Base-by-base conservation (phyloP, 352 stramenopile genomes). In the Pythium volutum region DNA sequence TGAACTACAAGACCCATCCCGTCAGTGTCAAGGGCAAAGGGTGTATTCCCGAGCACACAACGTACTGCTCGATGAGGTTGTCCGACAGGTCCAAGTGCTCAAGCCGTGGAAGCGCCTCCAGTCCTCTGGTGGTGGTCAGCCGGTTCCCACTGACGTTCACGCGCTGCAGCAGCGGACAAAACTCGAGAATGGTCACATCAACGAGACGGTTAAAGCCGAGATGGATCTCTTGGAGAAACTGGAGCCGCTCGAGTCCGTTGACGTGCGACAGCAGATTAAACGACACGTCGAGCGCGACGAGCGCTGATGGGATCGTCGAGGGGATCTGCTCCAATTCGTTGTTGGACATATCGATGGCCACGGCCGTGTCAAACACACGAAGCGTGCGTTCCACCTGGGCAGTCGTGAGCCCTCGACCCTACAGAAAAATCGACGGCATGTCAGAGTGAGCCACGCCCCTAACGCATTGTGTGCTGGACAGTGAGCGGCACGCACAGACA, bases 101-200 rank as follows among this genome's bases (percentile, higher is more conserved):
- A n/a, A 92, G 69, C 15, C 52, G 69, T 9, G 70, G 60, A 1
- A 92, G 77, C 45, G 76, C 77, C 66, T 92, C 83, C n/a, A 92
- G 66, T 2, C 83, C 83, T 65, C 71, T 76, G 3, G 81, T 88
- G 58, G 74, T 81, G 47, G 74, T 74, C 5, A 90, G 59, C 16
- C 83, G 68, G 54, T 92, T 92, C 45, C 83, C 83, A 42, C 79
- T 87, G 23, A 92, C 63, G 34, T 90, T 92, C 38, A 90, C 59
- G 15, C 64, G 75, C 63, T 78, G 66, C 4, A 92, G 63, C 4
- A 71, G 64, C 25, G 77, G 77, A 33, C 83, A 92, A 46, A 79
- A 84, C 69, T 90, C 83, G 38, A 92, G 70, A 11, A 76, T 50
- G 50, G 74, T 84, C 18, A 85, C 79, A 36, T 91, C 81, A 18